Evolutionary conservation across 352 stramenopile genomes (phyloP).

Genomic region (Globisporangium takayamanum): DNA sequence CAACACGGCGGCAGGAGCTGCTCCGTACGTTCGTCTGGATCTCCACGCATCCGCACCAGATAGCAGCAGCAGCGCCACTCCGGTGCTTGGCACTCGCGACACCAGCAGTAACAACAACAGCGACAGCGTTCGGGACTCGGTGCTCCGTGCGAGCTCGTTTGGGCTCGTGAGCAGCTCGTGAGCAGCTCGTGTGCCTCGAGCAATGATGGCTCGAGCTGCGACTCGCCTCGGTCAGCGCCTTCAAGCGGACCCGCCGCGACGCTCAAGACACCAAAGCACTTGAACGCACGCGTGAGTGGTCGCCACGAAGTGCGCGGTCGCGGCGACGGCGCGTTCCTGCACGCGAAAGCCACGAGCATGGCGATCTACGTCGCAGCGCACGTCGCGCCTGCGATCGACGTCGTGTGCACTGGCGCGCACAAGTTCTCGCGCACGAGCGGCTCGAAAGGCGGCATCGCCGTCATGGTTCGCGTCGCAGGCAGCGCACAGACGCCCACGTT

Average conservation of each 20-base stretch:
- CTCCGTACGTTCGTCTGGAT: constrained; percentile 11
- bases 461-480: constrained; percentile 37
- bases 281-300: background rate
- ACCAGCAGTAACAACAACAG: background rate
- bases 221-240: background rate
- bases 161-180: background rate
- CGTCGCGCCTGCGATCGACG: constrained; percentile 29
- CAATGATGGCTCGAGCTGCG: background rate
- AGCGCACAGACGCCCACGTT: constrained; percentile 49
- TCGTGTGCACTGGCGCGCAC: constrained; percentile 41
- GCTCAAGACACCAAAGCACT: background rate
- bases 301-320: constrained; percentile 45
- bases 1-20: background rate
- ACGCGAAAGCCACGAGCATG: constrained; percentile 60
- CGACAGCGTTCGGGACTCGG: constrained; percentile 14
- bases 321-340: constrained; percentile 56
- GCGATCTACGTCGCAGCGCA: constrained; percentile 44
- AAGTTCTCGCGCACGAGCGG: constrained; percentile 52
- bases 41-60: constrained; percentile 1
- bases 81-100: constrained; percentile 2
- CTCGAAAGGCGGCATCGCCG: constrained; percentile 56
- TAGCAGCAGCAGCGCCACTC: constrained; percentile 2
- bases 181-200: background rate
- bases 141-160: constrained; percentile 12
- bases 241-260: background rate